Base-by-base conservation (phyloP, 2,329 filamentous ascomycete species). In the Clonostachys byssicola region DNA sequence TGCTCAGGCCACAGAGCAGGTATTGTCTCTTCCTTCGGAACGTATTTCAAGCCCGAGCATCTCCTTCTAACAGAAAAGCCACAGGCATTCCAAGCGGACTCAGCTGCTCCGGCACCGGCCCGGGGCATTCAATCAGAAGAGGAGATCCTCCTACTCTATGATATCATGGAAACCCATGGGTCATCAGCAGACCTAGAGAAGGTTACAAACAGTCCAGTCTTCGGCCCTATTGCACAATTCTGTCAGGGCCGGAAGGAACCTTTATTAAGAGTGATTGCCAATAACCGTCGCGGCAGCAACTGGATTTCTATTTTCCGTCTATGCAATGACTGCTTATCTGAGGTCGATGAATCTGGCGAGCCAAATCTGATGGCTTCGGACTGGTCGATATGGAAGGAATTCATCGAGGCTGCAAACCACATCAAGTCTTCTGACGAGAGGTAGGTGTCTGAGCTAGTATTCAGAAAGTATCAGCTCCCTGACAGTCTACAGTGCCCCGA, bases 131-230 rank as follows among this genome's bases (percentile, higher is more conserved):
- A 66, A 38, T 68, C 68, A 0, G 76, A 79, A 49, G 72, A 80
- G 48, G 76, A 80, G 50, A 66, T 75, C 3, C 61, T 74, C 1
- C 64, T 80, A 3, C 67, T 76, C 16, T 79, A 77, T 50, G 65
- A 71, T 2, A 65, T 79, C 18, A 56, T 75, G 1, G 65, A 70
- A 33, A 64, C 63, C 5, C 71, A 76, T 10, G 74, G 70, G 1
- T 65, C 64, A 2, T 55, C 60, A 1, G 66, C 66, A 0, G 73
- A 75, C 40, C 71, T 68, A 48, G 50, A 66, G 2, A 68, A 68
- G 36, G 60, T 71, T 8, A 55, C 72, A 0, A 48, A 56, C 4
- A 71, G 71, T 40, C 60, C 67, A 0, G 52, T 65, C 1, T 66
- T 75, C 9, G 68, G 68, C 1, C 74, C 73, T 0, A 54, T 72